Evolutionary conservation across 306 rosid genomes (phyloP), one percentile per base, ranked within the genome.

Genomic region (Cajanus cajan): DNA sequence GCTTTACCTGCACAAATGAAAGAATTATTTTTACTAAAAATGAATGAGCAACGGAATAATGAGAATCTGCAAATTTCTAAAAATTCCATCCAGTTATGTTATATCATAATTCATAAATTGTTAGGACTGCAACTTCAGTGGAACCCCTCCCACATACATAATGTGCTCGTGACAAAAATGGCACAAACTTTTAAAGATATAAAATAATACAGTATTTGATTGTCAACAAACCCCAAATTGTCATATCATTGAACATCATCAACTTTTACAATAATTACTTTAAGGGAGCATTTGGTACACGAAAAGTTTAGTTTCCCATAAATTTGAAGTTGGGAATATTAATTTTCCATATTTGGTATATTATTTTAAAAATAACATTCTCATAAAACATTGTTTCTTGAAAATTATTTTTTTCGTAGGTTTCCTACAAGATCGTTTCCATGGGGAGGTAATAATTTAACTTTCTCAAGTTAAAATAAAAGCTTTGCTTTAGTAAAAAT

Each of bases 1-100:
- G 34, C 43, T 82, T 73, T 71, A 76, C 47, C 87, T 86, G 73
- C 36, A 43, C 71, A 76, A 19, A 79, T 50, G 58, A 19, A 22
- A 14, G 66, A 64, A 74, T 62, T 37, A 74, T 52, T 28, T 33
- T 33, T 25, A 37, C 6, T 64, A 36, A 15, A 48, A 64, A 68
- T 16, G 48, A 82, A 68, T 25, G 62, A 78, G 51, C 78, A 59
- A 8, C 43, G 57, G 7, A 37, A 33, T 31, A 28, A 47, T 65
- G 19, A 2, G 36, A 36, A 15, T 54, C 67, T 14, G 28, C 41
- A 59, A 37, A 7, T 24, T 45, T n/a, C 31, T 21, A 65, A 72
- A 13, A 39, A 47, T 36, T 34, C 16, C 68, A 64, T 31, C 40
- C 8, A 28, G 76, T 28, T 7, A 37, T 41, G 74, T n/a, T 19